phyloP scores from a whole-genome alignment of 768 basidiomycete species.

The Gelatoporia subvermispora region DNA sequence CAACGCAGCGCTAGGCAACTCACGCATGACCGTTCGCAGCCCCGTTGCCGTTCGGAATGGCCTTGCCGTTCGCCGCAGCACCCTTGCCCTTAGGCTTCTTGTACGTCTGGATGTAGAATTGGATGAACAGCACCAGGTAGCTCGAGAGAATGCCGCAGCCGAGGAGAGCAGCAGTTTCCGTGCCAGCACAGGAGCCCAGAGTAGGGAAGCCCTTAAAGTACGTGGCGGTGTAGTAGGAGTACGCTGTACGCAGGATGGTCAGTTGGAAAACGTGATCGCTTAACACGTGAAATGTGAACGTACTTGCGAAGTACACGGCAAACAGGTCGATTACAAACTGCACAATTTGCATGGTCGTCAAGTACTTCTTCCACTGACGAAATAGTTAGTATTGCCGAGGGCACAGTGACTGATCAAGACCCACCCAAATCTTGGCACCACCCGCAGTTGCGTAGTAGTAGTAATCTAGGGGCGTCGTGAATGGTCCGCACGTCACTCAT shows the following conservation, averaged over 20 bases:
- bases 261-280: neutral
- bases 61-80: conserved; percentile 37
- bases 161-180: conserved; percentile 81
- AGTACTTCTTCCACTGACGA: conserved; percentile 93
- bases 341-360: conserved; percentile 93
- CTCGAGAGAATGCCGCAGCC: conserved; percentile 85
- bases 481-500: neutral
- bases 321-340: conserved; percentile 93
- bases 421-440: conserved; percentile 93
- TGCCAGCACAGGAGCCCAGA: conserved; percentile 81
- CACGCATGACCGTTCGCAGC: conserved; percentile 34
- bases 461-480: conserved; percentile 59
- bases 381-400: conserved; percentile 1
- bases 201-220: conserved; percentile 60
- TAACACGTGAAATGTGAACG: conserved; percentile 29
- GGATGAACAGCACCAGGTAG: conserved; percentile 94
- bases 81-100: conserved; percentile 50
- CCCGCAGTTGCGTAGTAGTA: conserved; percentile 99
- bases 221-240: conserved; percentile 71
- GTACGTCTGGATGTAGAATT: conserved; percentile 87
- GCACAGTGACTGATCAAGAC: conserved; percentile 11
- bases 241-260: conserved; percentile 39
- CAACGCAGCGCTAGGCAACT: neutral
- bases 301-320: conserved; percentile 93
- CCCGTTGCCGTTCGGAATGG: conserved; percentile 42